Evolutionary conservation across 148 eudicot genomes (phyloP).

Genomic region (Limonium bicolor): DNA sequence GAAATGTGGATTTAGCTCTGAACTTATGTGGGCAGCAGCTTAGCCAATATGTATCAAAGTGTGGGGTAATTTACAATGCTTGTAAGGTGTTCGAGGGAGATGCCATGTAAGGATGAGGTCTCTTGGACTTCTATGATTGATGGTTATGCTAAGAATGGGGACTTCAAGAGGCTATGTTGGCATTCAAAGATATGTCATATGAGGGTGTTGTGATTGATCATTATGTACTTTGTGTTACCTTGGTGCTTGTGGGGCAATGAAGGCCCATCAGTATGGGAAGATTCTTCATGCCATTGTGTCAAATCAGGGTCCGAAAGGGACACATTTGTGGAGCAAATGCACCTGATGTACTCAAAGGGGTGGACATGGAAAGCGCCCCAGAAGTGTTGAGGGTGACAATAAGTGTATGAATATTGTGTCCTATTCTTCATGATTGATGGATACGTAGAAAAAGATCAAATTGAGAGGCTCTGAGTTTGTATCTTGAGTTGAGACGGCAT

Average conservation of each 20-base stretch:
- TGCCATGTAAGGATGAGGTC: constrained; percentile 36
- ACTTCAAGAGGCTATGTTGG: constrained; percentile 20
- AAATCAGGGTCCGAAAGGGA: constrained; percentile 22
- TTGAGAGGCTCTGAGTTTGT: constrained; percentile 16
- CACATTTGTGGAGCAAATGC: constrained; percentile 24
- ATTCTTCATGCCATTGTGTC: constrained; percentile 16
- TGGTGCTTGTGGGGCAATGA: constrained; percentile 19
- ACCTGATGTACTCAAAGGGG: constrained; percentile 25
- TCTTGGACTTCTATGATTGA: constrained; percentile 39
- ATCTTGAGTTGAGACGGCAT: constrained; percentile 15
- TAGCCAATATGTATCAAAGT: constrained; percentile 44
- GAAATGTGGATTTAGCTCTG: constrained; percentile 24
- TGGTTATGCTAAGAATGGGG: constrained; percentile 32
- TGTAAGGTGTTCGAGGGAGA: constrained; percentile 33
- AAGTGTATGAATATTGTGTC: constrained; percentile 20
- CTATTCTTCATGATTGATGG: constrained; percentile 32
- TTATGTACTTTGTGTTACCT: constrained; percentile 15
- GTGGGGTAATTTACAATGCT: constrained; percentile 21
- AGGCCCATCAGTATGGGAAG: constrained; percentile 12
- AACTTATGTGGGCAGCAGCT: constrained; percentile 35
- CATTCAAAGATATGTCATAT: constrained; percentile 19
- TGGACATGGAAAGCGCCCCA: constrained; percentile 19
- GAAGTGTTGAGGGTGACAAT: constrained; percentile 11
- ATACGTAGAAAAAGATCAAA: constrained; percentile 20
- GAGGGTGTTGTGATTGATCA: constrained; percentile 16